A percentile compares a stretch with the other conserved stretches of the same genome.
Evolutionary conservation across 2,329 filamentous ascomycete species (phyloP).

Genomic region (Talaromyces funiculosus): DNA sequence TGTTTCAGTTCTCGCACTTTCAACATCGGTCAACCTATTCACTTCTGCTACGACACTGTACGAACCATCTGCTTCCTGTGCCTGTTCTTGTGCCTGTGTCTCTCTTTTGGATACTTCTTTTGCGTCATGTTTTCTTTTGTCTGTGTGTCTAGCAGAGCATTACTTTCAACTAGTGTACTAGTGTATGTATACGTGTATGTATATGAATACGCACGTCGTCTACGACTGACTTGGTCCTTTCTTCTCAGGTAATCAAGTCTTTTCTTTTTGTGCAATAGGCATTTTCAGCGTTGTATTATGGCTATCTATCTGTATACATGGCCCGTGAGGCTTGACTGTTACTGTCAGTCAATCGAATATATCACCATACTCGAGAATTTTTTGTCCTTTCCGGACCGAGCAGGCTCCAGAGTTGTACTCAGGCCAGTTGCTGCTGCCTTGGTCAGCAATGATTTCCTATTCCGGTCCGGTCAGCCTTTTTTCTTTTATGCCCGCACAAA

Average conservation of each 20-base stretch:
- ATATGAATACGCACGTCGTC: slow-evolving; percentile 7
- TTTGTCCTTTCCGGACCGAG: neutral
- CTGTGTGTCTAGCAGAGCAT: neutral
- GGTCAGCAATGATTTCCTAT: neutral
- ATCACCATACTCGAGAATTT: neutral
- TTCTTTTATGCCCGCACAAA: neutral
- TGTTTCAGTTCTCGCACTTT: slow-evolving; percentile 1
- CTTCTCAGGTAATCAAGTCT: neutral
- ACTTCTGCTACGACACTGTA: slow-evolving; percentile 31
- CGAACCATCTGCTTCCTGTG: slow-evolving; percentile 19
- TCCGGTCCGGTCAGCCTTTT: neutral
- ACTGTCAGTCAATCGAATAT: neutral
- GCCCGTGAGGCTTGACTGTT: neutral
- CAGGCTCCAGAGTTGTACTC: neutral
- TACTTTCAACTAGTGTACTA: neutral
- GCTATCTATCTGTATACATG: neutral
- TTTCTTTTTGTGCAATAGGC: slow-evolving; percentile 1
- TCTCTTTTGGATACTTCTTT: neutral
- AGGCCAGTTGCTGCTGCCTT: neutral
- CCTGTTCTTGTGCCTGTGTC: neutral
- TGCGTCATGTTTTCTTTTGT: slow-evolving; percentile 3
- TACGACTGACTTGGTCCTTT: neutral
- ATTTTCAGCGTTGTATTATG: slow-evolving; percentile 12
- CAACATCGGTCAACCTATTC: slow-evolving; percentile 11
- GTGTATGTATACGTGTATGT: slow-evolving; percentile 5